Conservation (phyloP, 2,329 filamentous ascomycete genomes). For the Aspergillus melleus region DNA sequence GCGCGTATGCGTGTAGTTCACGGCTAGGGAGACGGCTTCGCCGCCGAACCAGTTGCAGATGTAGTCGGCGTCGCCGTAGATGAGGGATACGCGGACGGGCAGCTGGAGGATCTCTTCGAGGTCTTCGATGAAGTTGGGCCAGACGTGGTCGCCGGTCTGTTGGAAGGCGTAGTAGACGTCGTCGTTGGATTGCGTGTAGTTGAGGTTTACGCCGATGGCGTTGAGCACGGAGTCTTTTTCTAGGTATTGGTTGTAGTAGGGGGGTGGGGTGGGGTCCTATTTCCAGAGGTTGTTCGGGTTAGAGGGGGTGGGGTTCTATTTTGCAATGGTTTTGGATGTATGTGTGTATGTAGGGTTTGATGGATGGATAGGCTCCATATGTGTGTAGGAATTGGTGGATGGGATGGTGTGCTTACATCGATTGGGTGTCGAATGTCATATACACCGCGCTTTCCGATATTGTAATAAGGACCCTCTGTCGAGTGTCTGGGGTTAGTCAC, state of each 20-base stretch:
- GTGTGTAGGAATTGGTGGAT: too few species aligned
- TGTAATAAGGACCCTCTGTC: slow-evolving; percentile 55
- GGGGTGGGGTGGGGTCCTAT: slow-evolving; percentile 63
- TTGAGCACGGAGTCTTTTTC: slow-evolving; percentile 59
- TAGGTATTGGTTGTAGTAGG: slow-evolving; percentile 64
- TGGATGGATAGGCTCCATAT: too few species aligned
- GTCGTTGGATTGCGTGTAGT: slow-evolving; percentile 53
- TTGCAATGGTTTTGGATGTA: too few species aligned
- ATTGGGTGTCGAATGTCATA: slow-evolving; percentile 63
- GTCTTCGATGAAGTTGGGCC: slow-evolving; percentile 59
- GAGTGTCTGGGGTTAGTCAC: not conserved
- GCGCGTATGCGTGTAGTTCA: slow-evolving; percentile 53
- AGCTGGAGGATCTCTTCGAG: slow-evolving; percentile 60
- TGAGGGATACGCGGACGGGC: slow-evolving; percentile 68
- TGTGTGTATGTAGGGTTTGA: too few species aligned
- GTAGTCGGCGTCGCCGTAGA: slow-evolving; percentile 66
- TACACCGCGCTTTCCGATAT: slow-evolving; percentile 53
- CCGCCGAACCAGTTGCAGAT: slow-evolving; percentile 67
- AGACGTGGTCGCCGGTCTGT: slow-evolving; percentile 61
- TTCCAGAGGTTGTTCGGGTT: too few species aligned
- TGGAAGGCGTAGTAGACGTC: slow-evolving; percentile 52
- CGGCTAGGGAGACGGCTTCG: slow-evolving; percentile 66
- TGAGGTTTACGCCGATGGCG: slow-evolving; percentile 63
- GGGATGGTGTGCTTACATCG: slow-evolving; percentile 22
- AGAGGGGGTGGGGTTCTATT: too few species aligned